A percentile compares a stretch with the other conserved stretches of the same genome.
phyloP scores from a whole-genome alignment of 2,329 filamentous ascomycete species.

The Sporothrix humicola region DNA sequence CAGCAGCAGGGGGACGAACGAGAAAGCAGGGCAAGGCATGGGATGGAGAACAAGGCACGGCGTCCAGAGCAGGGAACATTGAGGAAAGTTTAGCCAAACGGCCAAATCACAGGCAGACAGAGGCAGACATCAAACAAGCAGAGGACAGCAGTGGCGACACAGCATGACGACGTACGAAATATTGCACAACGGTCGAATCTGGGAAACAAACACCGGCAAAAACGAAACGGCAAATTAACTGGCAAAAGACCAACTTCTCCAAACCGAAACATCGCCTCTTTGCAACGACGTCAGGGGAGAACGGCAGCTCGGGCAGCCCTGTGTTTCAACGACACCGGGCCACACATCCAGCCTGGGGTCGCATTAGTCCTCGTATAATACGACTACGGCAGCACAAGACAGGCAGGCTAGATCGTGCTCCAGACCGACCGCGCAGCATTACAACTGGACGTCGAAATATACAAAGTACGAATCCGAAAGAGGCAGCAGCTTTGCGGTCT shows the following conservation, averaged over 20 bases:
- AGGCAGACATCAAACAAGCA: background rate
- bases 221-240: background rate
- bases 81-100: background rate
- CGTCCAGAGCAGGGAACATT: background rate
- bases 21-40: background rate
- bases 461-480: conserved; percentile 20
- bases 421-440: too few species aligned
- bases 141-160: conserved; percentile 12
- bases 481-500: conserved; percentile 25
- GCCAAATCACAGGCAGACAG: background rate
- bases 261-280: conserved; percentile 24
- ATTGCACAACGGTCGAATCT: conserved; percentile 5
- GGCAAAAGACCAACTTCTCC: background rate
- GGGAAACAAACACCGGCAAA: conserved; percentile 1
- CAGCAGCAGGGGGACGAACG: background rate
- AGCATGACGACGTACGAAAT: background rate
- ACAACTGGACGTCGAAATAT: background rate
- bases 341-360: conserved; percentile 13
- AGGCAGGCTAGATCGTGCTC: background rate
- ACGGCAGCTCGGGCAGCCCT: background rate
- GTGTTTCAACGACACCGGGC: conserved; percentile 23
- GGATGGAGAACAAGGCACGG: background rate
- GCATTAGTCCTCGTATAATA: conserved; percentile 22
- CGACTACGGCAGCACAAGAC: conserved; percentile 15
- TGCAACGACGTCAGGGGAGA: conserved; percentile 26